Evolutionary conservation across 2,329 filamentous ascomycete species (phyloP).

Genomic region (Penicillium corylophilum): DNA sequence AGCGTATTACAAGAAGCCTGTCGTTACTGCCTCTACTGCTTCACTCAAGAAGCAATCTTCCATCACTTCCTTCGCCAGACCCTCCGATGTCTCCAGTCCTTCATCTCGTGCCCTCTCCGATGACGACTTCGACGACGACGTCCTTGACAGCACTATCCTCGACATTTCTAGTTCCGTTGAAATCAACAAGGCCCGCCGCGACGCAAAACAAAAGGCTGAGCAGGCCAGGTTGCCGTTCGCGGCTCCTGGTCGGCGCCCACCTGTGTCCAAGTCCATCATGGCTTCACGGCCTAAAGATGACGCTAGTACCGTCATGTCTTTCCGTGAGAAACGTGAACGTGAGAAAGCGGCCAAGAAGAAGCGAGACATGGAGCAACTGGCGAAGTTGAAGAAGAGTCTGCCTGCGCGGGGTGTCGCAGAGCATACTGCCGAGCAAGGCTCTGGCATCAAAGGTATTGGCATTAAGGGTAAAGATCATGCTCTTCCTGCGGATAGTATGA

Average conservation of each 20-base stretch:
- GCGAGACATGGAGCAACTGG: slow-evolving; percentile 70
- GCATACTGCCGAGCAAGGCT: slow-evolving; percentile 71
- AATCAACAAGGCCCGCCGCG: slow-evolving; percentile 41
- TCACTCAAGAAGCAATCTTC: slow-evolving; percentile 46
- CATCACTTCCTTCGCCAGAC: slow-evolving; percentile 41
- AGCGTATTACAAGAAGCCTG: slow-evolving; percentile 47
- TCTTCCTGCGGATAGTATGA: slow-evolving; percentile 73
- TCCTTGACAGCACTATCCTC: slow-evolving; percentile 42
- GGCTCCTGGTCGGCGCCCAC: slow-evolving; percentile 15
- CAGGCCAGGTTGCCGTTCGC: slow-evolving; percentile 27
- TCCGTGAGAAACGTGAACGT: slow-evolving; percentile 71
- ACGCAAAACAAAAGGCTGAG: slow-evolving; percentile 29
- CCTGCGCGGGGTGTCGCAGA: slow-evolving; percentile 52
- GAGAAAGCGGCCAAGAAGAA: slow-evolving; percentile 73
- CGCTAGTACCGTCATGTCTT: slow-evolving; percentile 49
- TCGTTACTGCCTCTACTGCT: slow-evolving; percentile 43
- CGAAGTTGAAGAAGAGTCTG: slow-evolving; percentile 60
- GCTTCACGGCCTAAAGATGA: slow-evolving; percentile 30
- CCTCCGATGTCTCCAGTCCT: slow-evolving; percentile 36
- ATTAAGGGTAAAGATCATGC: slow-evolving; percentile 76
- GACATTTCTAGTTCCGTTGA: slow-evolving; percentile 45
- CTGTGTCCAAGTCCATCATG: slow-evolving; percentile 24
- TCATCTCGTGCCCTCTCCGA: slow-evolving; percentile 32
- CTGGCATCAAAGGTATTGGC: slow-evolving; percentile 70
- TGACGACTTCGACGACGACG: slow-evolving; percentile 43